Evolutionary conservation across 768 basidiomycete genomes (phyloP).

Genomic region (Cyclocybe aegerita): DNA sequence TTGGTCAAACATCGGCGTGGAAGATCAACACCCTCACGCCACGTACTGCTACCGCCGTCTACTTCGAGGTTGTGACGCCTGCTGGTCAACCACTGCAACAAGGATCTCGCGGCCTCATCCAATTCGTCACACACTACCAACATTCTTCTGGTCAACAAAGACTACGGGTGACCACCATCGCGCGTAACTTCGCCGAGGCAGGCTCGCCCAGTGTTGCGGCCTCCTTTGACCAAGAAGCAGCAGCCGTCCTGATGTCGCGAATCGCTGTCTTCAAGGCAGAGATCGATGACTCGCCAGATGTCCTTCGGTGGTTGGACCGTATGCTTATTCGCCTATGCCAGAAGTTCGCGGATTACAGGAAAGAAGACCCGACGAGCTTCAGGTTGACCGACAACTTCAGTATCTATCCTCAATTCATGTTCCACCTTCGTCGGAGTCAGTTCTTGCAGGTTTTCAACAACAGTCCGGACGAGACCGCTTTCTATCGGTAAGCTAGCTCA

Average conservation of each 20-base stretch:
- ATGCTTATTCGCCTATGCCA: constrained; percentile 99
- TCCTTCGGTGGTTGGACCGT: constrained; percentile 94
- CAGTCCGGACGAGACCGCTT: constrained; percentile 98
- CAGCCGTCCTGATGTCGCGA: constrained; percentile 96
- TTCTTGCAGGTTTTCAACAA: constrained; percentile 99
- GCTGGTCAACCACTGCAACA: constrained; percentile 90
- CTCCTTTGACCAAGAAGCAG: constrained; percentile 97
- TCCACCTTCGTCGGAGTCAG: constrained; percentile 95
- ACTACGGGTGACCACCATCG: constrained; percentile 96
- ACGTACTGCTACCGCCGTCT: constrained; percentile 85
- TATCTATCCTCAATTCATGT: constrained; percentile 99
- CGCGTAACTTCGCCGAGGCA: constrained; percentile 95
- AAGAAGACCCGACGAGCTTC: constrained; percentile 96
- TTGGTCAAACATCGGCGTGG: constrained; percentile 98
- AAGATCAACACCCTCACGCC: constrained; percentile 91
- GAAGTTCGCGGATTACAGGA: constrained; percentile 98
- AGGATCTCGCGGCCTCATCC: constrained; percentile 91
- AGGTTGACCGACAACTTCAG: constrained; percentile 93
- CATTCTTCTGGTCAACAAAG: constrained; percentile 95
- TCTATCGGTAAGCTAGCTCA: constrained; percentile 75
- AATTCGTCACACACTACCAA: constrained; percentile 98
- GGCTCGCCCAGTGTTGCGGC: constrained; percentile 92
- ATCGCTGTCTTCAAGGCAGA: constrained; percentile 99
- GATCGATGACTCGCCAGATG: constrained; percentile 96
- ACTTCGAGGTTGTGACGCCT: constrained; percentile 98